Evolutionary conservation across 2,329 filamentous ascomycete genomes (phyloP).

Genomic region (Trichoderma simmonsii): DNA sequence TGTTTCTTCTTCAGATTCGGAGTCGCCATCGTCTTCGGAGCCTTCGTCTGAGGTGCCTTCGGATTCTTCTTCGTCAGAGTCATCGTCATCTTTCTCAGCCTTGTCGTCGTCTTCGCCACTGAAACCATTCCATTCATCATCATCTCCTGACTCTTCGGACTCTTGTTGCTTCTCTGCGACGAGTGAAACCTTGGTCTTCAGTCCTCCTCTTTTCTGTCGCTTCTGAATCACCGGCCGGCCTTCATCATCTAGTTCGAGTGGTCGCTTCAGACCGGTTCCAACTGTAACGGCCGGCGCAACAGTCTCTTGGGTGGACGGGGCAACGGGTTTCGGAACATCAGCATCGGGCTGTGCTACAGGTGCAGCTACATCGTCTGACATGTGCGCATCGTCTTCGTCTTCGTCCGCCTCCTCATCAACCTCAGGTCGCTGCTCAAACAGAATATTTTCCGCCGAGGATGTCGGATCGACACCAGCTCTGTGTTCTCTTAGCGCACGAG

Average conservation of each 20-base stretch:
- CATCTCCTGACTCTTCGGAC: slow-evolving; percentile 33
- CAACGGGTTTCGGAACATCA: background rate
- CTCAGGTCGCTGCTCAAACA: slow-evolving; percentile 45
- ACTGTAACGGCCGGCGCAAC: slow-evolving; percentile 27
- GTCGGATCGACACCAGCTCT: slow-evolving; percentile 59
- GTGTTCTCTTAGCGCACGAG: slow-evolving; percentile 61
- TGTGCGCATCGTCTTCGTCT: slow-evolving; percentile 23
- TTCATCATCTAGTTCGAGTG: slow-evolving; percentile 74
- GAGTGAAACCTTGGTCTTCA: slow-evolving; percentile 53
- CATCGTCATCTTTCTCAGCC: slow-evolving; percentile 29
- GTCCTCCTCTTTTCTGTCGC: slow-evolving; percentile 67
- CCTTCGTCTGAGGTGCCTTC: slow-evolving; percentile 28
- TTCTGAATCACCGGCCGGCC: slow-evolving; percentile 81
- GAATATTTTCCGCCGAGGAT: slow-evolving; percentile 51
- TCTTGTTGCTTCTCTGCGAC: slow-evolving; percentile 39
- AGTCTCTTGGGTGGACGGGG: background rate
- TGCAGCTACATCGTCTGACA: background rate
- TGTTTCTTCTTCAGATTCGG: slow-evolving; percentile 32
- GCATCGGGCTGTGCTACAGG: slow-evolving; percentile 23
- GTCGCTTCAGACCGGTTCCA: slow-evolving; percentile 83
- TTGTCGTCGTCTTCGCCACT: slow-evolving; percentile 45
- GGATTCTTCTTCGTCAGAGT: slow-evolving; percentile 32
- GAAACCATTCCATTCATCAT: slow-evolving; percentile 59
- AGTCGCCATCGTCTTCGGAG: slow-evolving; percentile 30
- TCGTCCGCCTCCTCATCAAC: slow-evolving; percentile 29